Base-by-base conservation (phyloP, 2,329 filamentous ascomycete species). In the Penicillium sp. region DNA sequence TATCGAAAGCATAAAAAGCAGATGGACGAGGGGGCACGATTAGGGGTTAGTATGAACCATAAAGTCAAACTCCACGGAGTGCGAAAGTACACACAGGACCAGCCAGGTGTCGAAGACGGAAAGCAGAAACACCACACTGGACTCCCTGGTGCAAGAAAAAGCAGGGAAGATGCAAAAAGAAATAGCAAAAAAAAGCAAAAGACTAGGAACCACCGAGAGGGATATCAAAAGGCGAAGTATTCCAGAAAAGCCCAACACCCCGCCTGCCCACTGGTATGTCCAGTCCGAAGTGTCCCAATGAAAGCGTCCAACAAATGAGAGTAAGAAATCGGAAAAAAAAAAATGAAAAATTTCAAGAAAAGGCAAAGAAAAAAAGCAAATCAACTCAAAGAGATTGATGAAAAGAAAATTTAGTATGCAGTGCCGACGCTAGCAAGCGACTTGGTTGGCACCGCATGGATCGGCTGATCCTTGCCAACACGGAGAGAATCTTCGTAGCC, bases 401-500 rank as follows among this genome's bases (percentile, higher is more conserved):
- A 47, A 62, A 60, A 43, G 56, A 61, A 19, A 53, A 49, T 57
- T 69, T 73, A 78, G 57, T 78, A 78, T 23, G 74, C 75, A 33
- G 75, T 77, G 60, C 75, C 74, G 25, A 77, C 72, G 63, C 74
- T 76, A 41, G 74, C 75, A 49, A 78, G 73, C 54, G 75, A 73
- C 66, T 77, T 76, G n/a, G 73, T 72, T 12, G 75, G 71, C 68
- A 78, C 75, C n/a, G 74, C 72, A 45, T 77, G 75, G 31, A 78
- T 71, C 43, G 75, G 70, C 57, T 75, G 74, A 46, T 78, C 75
- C 63, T 76, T 75, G 56, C 65, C 66, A 48, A 75, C 71, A 51
- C 73, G 72, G 48, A 76, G 62, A 49, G 73, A 76, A 74, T 97
- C 93, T 73, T 97, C 92, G 72, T 96, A 97, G 75, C 93, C 93